Evolutionary conservation across 352 stramenopile genomes (phyloP), one percentile per base, ranked within the genome.

Genomic region (Pythium inflatum): DNA sequence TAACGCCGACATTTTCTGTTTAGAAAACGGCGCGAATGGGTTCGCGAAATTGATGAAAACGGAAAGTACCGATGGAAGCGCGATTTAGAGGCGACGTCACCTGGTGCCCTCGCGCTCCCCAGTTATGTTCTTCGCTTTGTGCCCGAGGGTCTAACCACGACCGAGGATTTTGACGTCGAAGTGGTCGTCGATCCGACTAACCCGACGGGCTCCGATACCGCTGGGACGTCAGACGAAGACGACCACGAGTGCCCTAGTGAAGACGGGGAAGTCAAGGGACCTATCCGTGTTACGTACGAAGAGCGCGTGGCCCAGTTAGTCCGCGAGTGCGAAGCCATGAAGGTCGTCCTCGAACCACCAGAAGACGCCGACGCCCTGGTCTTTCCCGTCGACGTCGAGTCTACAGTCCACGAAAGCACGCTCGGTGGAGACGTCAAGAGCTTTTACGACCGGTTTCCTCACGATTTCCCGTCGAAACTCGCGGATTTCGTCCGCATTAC

Each of bases 381-480:
- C 41, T 68, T 66, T 43, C 28, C 61, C 83, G 68, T 89, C 75
- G 69, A 76, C 54, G 43, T 81, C 13, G 62, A 70, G 27, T 62
- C 51, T 28, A 70, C 53, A 14, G 22, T 70, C 20, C 31, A 70
- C 28, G 53, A 50, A 24, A 30, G 72, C 22, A 78, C 73, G 49
- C 11, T 87, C 31, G 81, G 83, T 36, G 76, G 77, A 14, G 46
- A 79, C 41, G 78, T 75, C 8, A 56, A 58, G 14, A 36, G 66
- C 2, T 83, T 73, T 46, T 27, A 68, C 41, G 62, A 54, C 7
- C 49, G 62, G 6, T 68, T 62, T 36, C 34, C 61, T n/a, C 50
- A 62, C 25, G 55, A 77, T 28, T 87, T 87, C 51, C 77, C 77
- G 6, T 48, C 61, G 1, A 87, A 87, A 53, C 79, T 78, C 34